Evolutionary conservation across 1,284 basidiomycete genomes (phyloP).

Genomic region (Cutaneotrichosporon sp.): DNA sequence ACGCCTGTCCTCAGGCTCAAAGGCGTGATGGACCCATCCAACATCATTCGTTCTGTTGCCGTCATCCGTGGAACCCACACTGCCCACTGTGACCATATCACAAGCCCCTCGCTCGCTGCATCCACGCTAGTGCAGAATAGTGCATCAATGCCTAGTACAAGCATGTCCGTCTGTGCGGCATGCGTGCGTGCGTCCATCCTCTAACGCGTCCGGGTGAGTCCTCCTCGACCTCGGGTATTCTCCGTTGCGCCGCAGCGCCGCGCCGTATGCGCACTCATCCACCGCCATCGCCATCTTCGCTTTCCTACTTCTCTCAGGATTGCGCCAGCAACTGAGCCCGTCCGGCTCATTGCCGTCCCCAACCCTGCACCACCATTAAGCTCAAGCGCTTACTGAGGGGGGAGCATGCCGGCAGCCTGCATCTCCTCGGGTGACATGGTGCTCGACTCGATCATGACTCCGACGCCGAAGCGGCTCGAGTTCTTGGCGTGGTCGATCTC

Average conservation of each 20-base stretch:
- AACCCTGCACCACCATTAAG: not conserved
- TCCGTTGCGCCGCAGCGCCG: slow-evolving; percentile 2
- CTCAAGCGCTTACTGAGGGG: slow-evolving; percentile 28
- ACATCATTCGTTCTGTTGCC: too few species aligned
- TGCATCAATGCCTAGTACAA: slow-evolving; percentile 42
- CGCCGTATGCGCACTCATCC: slow-evolving; percentile 4
- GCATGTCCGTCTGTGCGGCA: slow-evolving; percentile 18
- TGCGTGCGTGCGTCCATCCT: slow-evolving; percentile 13
- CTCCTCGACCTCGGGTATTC: slow-evolving; percentile 9
- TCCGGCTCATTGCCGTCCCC: not conserved
- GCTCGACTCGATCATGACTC: slow-evolving; percentile 83
- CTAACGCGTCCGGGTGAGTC: slow-evolving; percentile 6
- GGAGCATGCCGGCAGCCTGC: slow-evolving; percentile 51
- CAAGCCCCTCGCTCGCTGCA: not conserved
- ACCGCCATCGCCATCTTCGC: not conserved
- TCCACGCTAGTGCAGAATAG: slow-evolving; percentile 27
- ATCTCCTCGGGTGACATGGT: slow-evolving; percentile 53
- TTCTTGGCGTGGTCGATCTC: slow-evolving; percentile 99
- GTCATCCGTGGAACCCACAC: too few species aligned
- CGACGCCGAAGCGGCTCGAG: slow-evolving; percentile 88
- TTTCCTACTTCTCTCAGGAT: too few species aligned
- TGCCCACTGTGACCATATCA: too few species aligned
- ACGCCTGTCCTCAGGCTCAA: not conserved
- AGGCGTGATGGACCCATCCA: too few species aligned
- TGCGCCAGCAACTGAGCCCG: too few species aligned